Percentiles rank a stretch among this genome's conserved stretches.
These are phyloP conservation scores for Trichophyton simii DNA, from an alignment of 2,329 filamentous ascomycete species.

Conservation along the genomic window DNA sequence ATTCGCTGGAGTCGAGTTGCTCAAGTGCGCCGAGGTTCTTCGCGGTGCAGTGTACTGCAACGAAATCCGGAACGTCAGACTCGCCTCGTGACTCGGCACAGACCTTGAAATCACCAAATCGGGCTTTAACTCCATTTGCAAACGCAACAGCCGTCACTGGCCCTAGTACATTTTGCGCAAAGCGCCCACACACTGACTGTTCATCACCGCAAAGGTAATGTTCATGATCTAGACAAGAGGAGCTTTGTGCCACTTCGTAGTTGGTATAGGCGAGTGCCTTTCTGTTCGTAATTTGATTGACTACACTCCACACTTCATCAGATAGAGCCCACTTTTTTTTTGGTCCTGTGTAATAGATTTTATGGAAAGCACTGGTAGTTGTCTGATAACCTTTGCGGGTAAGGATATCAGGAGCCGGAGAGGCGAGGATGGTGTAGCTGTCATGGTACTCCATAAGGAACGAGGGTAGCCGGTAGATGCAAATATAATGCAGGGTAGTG, in stretches of 20 bases:
- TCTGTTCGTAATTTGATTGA: no score
- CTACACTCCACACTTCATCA: no score
- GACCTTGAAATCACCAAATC: conserved; percentile 10
- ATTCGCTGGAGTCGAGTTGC: no score
- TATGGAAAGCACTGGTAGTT: not conserved
- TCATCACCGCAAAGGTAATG: conserved; percentile 9
- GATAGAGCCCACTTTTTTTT: no score
- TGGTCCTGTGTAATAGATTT: not conserved
- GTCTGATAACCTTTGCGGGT: not conserved
- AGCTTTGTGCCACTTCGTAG: no score
- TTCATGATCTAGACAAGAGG: not conserved
- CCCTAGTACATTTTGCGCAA: conserved; percentile 7
- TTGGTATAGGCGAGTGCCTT: no score
- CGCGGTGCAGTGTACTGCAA: not conserved
- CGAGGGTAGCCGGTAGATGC: no score
- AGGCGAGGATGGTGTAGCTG: not conserved
- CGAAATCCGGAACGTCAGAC: conserved; percentile 4
- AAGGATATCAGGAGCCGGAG: not conserved
- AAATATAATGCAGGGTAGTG: not conserved
- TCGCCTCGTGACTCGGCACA: conserved; percentile 2
- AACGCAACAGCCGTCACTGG: conserved; percentile 7
- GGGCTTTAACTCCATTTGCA: not conserved
- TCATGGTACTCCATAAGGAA: not conserved
- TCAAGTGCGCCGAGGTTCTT: not conserved
- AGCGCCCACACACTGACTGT: conserved; percentile 10